phyloP scores from a whole-genome alignment of 768 basidiomycete genomes.

The Pleurotus platypus region DNA sequence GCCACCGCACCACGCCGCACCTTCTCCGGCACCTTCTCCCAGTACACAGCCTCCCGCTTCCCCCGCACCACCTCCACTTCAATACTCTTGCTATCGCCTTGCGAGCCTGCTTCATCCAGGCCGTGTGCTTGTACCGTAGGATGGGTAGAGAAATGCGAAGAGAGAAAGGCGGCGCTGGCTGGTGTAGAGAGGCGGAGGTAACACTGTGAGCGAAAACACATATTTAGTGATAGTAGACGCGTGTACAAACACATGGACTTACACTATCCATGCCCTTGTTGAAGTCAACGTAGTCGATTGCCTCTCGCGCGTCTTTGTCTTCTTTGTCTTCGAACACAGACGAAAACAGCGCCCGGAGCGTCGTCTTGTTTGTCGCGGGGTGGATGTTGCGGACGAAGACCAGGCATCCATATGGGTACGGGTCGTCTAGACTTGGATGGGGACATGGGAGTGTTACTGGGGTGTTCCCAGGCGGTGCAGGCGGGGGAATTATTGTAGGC shows the following conservation, averaged over 20 bases:
- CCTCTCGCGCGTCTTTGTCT: slow-evolving; percentile 6
- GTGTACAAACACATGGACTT: slow-evolving; percentile 18
- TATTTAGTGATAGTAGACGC: background rate
- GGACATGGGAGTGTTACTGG: background rate
- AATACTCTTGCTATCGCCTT: slow-evolving; percentile 25
- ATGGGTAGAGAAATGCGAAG: slow-evolving; percentile 37
- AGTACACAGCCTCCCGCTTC: slow-evolving; percentile 67
- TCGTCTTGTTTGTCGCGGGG: slow-evolving; percentile 77
- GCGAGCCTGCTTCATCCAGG: slow-evolving; percentile 49
- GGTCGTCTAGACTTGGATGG: slow-evolving; percentile 23
- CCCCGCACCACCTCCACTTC: slow-evolving; percentile 56
- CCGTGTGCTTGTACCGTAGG: slow-evolving; percentile 42
- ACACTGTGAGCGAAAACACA: slow-evolving; percentile 42
- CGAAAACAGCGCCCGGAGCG: slow-evolving; percentile 57
- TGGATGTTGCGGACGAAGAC: slow-evolving; percentile 71
- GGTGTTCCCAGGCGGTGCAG: background rate
- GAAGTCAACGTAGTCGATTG: slow-evolving; percentile 77
- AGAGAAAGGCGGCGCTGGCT: slow-evolving; percentile 38
- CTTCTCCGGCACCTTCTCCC: slow-evolving; percentile 78
- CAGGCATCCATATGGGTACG: slow-evolving; percentile 64
- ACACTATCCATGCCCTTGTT: slow-evolving; percentile 75
- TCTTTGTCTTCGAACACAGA: slow-evolving; percentile 27
- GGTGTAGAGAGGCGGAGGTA: slow-evolving; percentile 64
- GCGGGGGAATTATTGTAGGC: background rate
- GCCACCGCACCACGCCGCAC: slow-evolving; percentile 59